Evolutionary conservation across 1,139 yeast species (phyloP).

Genomic region (Taiozyma sp.): DNA sequence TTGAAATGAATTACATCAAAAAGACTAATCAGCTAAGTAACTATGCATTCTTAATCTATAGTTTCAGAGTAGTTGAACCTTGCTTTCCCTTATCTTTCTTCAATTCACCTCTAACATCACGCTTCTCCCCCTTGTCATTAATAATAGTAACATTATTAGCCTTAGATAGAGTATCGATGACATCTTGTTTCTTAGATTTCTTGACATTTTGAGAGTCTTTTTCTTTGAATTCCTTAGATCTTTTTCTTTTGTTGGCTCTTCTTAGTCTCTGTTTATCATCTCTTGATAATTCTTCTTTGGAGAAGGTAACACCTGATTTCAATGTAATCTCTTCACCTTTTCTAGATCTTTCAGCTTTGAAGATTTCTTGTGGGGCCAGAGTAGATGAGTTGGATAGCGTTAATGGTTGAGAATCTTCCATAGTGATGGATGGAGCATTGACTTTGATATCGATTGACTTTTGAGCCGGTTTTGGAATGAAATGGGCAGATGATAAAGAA

Average conservation of each 20-base stretch:
- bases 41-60: constrained; percentile 13
- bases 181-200: constrained; percentile 55
- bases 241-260: constrained; percentile 82
- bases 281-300: constrained; percentile 78
- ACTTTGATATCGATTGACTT: constrained; percentile 78
- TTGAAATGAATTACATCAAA: constrained; percentile 2
- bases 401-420: constrained; percentile 97
- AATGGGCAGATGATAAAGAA: constrained; percentile 87
- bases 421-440: constrained; percentile 70
- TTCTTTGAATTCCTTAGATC: constrained; percentile 46
- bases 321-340: constrained; percentile 63
- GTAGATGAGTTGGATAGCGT: constrained; percentile 71
- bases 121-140: constrained; percentile 71
- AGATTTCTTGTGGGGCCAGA: constrained; percentile 96
- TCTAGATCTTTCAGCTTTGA: constrained; percentile 48
- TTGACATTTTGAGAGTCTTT: constrained; percentile 33
- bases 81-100: constrained; percentile 35
- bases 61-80: constrained; percentile 26
- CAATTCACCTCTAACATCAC: constrained; percentile 67
- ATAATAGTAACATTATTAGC: constrained; percentile 79
- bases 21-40: neutral
- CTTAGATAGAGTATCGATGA: constrained; percentile 67
- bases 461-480: constrained; percentile 86
- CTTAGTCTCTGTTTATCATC: constrained; percentile 87
- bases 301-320: constrained; percentile 76